Evolutionary conservation across 2,329 filamentous ascomycete species (phyloP).

Genomic region (Botrytis hyacinthi): DNA sequence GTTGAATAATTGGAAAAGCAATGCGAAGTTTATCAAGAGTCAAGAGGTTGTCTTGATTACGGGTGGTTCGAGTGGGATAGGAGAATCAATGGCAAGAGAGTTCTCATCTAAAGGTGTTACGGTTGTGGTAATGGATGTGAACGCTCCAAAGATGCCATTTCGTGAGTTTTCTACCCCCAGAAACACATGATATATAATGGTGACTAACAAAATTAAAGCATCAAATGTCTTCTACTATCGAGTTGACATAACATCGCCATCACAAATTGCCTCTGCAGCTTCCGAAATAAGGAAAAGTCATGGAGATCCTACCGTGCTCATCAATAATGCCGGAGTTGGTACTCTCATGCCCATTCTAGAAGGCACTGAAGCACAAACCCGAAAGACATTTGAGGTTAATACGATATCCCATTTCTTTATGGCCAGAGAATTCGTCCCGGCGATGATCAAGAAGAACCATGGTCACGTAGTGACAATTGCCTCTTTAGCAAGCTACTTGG

Average conservation of each 20-base stretch:
- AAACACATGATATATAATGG: constrained; percentile 9
- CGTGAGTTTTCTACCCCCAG: constrained; percentile 24
- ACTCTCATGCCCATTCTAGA: constrained; percentile 59
- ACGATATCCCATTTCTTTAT: constrained; percentile 64
- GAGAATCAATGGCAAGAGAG: constrained; percentile 54
- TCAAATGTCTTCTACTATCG: constrained; percentile 61
- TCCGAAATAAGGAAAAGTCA: constrained; percentile 52
- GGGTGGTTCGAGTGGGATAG: constrained; percentile 69
- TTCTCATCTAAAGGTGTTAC: constrained; percentile 62
- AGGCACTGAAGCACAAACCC: constrained; percentile 53
- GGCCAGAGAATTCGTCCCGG: constrained; percentile 63
- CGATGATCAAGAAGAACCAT: constrained; percentile 62
- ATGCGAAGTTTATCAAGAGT: constrained; percentile 58
- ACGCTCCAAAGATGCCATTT: constrained; percentile 45
- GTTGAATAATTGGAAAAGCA: constrained; percentile 50
- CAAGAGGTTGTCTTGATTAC: constrained; percentile 72
- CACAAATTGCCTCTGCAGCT: constrained; percentile 52
- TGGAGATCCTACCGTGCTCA: constrained; percentile 65
- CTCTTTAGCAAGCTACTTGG: constrained; percentile 40
- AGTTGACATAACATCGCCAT: constrained; percentile 63
- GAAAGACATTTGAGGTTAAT: constrained; percentile 70
- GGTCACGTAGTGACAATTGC: constrained; percentile 71
- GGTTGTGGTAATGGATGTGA: constrained; percentile 69
- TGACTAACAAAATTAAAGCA: constrained; percentile 36
- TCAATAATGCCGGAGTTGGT: constrained; percentile 68